Conservation (phyloP, 164 flowering plant genomes). For the Stephania cephalantha region DNA sequence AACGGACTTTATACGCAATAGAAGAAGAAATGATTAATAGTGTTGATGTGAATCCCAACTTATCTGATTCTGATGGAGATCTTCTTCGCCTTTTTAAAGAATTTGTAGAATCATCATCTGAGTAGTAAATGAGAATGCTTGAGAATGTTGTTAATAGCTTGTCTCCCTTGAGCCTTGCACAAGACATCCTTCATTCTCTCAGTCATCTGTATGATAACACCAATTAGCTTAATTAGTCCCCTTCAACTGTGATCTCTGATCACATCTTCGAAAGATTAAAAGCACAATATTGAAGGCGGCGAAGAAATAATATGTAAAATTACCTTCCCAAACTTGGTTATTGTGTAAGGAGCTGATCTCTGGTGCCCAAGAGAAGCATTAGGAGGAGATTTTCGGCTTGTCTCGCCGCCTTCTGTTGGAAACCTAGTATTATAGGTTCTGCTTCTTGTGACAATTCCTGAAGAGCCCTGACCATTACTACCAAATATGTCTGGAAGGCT, state of each 20-base stretch:
- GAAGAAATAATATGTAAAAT: background rate
- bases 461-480: constrained; percentile 21
- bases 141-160: constrained; percentile 37
- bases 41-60: background rate
- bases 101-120: constrained; percentile 22
- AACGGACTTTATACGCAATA: background rate
- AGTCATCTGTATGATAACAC: constrained; percentile 38
- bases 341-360: constrained; percentile 55
- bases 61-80: background rate
- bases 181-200: constrained; percentile 45
- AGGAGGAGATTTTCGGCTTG: constrained; percentile 57
- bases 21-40: background rate
- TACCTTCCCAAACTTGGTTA: constrained; percentile 49
- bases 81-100: background rate
- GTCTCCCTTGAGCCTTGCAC: constrained; percentile 39
- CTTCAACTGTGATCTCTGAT: background rate
- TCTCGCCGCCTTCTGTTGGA: constrained; percentile 40
- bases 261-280: background rate
- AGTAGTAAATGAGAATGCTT: constrained; percentile 56
- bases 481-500: constrained; percentile 36
- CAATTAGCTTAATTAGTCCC: too few relatives aligned
- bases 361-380: constrained; percentile 25
- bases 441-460: constrained; percentile 44
- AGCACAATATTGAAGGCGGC: background rate
- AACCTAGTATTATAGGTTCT: constrained; percentile 27